These are phyloP conservation scores for Lactarius sp. DNA, from an alignment of 768 basidiomycete genomes.

Conservation along the genomic window DNA sequence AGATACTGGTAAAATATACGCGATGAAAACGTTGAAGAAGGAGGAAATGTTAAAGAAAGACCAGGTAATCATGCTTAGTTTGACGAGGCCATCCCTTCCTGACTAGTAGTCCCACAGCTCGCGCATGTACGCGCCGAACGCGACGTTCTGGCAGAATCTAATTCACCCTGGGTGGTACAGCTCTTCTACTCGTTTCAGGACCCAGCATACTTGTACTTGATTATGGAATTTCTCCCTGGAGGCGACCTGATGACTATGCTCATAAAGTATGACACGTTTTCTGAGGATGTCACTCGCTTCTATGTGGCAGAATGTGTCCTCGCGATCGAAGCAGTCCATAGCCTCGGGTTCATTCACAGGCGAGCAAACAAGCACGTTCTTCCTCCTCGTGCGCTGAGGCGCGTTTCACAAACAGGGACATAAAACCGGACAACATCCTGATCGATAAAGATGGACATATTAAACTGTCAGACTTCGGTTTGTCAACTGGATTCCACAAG, in stretches of 20 bases:
- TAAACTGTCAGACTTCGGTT: slow-evolving; percentile 97
- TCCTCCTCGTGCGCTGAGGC: slow-evolving; percentile 5
- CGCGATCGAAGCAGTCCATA: slow-evolving; percentile 96
- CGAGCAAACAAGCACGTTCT: slow-evolving; percentile 34
- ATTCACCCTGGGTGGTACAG: slow-evolving; percentile 95
- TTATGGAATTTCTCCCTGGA: slow-evolving; percentile 99
- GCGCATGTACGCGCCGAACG: slow-evolving; percentile 98
- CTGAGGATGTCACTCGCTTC: slow-evolving; percentile 95
- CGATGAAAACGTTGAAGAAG: slow-evolving; percentile 97
- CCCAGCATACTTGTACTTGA: slow-evolving; percentile 82
- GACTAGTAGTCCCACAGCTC: slow-evolving; percentile 47
- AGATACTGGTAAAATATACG: slow-evolving; percentile 97
- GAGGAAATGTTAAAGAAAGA: slow-evolving; percentile 99
- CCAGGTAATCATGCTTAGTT: slow-evolving; percentile 54
- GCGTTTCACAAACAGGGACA: slow-evolving; percentile 58
- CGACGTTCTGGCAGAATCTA: slow-evolving; percentile 92
- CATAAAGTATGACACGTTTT: slow-evolving; percentile 99
- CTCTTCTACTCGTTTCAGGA: slow-evolving; percentile 99
- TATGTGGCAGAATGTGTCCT: slow-evolving; percentile 99
- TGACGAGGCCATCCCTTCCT: slow-evolving; percentile 4
- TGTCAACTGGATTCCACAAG: slow-evolving; percentile 99
- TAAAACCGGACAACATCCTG: slow-evolving; percentile 98
- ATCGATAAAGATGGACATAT: slow-evolving; percentile 97
- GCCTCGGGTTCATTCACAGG: slow-evolving; percentile 97
- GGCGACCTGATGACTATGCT: slow-evolving; percentile 99